These are phyloP conservation scores for Xenoacremonium recifei DNA, from an alignment of 2,329 filamentous ascomycete genomes.

Conservation along the genomic window DNA sequence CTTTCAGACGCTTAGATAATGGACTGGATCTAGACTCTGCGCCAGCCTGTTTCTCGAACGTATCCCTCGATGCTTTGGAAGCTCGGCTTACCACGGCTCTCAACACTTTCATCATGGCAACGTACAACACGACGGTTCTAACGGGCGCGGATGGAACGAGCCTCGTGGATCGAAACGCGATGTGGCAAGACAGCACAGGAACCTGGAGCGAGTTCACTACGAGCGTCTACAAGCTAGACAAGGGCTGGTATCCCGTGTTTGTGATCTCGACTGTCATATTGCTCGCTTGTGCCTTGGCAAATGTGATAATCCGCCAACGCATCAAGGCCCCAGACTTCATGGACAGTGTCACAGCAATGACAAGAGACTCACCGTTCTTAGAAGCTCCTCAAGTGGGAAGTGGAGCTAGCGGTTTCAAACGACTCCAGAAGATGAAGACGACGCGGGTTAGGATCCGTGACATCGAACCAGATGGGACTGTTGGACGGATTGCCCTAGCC, in stretches of 20 bases:
- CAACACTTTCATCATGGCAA: not conserved
- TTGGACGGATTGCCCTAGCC: conserved; percentile 4
- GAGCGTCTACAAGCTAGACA: conserved; percentile 3
- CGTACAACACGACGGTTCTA: not conserved
- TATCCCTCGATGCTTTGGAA: not conserved
- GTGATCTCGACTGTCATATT: conserved; percentile 1
- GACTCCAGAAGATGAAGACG: not conserved
- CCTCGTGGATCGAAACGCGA: not conserved
- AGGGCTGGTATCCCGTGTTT: conserved; percentile 3
- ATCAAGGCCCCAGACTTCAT: conserved; percentile 9
- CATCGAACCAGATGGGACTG: not conserved
- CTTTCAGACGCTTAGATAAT: not conserved
- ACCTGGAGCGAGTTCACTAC: conserved; percentile 3
- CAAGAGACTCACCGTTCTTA: conserved; percentile 4
- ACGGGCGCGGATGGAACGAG: not conserved
- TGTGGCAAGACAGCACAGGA: conserved; percentile 4
- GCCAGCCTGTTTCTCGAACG: not conserved
- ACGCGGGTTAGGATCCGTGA: conserved; percentile 1
- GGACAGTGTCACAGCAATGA: conserved; percentile 5
- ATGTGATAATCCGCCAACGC: not conserved
- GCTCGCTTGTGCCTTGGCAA: not conserved
- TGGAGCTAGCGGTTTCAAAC: conserved; percentile 3
- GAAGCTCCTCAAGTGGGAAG: conserved; percentile 1
- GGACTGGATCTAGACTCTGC: not conserved
- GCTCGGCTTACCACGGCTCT: not conserved